Evolutionary conservation across 108 stramenopile genomes (phyloP), one percentile per base, ranked within the genome.

Genomic region (Seminavis robusta): DNA sequence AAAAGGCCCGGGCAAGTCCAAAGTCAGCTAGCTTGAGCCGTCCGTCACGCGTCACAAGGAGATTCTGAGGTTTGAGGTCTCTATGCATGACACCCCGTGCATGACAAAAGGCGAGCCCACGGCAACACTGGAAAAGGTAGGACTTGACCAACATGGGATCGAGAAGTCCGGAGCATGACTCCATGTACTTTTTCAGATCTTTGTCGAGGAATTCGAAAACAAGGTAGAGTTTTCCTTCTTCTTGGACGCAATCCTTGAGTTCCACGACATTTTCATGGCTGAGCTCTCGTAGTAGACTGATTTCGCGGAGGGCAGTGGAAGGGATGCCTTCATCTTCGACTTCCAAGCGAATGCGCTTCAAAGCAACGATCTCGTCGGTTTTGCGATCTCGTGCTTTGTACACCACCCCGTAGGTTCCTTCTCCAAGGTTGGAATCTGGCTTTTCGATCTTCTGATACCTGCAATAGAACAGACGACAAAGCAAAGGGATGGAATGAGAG

Each of bases 291-390:
- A 99, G 77, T 47, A 98, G 80, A 28, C 84, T 84, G 40, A 98
- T 99, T 63, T 99, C 98, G 36, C 98, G 83, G 15, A 99, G 76
- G 5, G 98, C 97, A 30, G 98, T 99, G 48, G 94, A 95, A 25
- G 98, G 98, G 61, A 99, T 96, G 24, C 98, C 98, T 61, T 99
- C 98, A 56, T 99, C 98, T 77, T 98, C 97, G 17, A 95, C 81
- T 68, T 98, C 97, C 25, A 98, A 73, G 8, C 94, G 84, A 62
- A 96, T 96, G 48, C 95, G 93, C 57, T 99, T 99, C 37, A 99
- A 74, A 8, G 98, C 98, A 46, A 98, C 94, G 67, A 98, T 95
- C 65, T 92, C 94, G 55, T 88, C 86, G 5, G 94, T 97, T 39
- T 78, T 65, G 24, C 76, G 69, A 63, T 98, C 91, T 8, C 76